These are phyloP conservation scores for Xylaria grammica DNA, from an alignment of 495 filamentous ascomycete genomes.

Conservation along the genomic window DNA sequence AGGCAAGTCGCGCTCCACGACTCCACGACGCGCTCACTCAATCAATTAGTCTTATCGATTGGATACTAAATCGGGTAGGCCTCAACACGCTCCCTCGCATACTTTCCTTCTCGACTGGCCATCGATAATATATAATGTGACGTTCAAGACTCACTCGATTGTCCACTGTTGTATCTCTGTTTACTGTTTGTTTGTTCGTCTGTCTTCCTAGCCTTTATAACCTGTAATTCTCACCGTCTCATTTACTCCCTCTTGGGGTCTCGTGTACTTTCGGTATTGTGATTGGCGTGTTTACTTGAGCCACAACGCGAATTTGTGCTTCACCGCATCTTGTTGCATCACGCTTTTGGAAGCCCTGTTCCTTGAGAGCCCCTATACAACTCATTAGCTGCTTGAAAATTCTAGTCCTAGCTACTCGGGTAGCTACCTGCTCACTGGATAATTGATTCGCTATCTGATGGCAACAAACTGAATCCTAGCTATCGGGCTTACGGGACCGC, in stretches of 20 bases:
- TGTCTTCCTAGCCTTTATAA: not conserved
- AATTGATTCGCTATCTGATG: conserved; percentile 14
- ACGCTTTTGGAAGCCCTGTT: conserved; percentile 5
- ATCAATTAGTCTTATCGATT: conserved; percentile 18
- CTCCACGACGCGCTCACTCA: conserved; percentile 14
- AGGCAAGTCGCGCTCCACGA: conserved; percentile 21
- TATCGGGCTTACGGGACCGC: not conserved
- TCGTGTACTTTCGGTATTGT: conserved; percentile 7
- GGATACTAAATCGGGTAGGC: not conserved
- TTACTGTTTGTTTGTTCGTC: not conserved
- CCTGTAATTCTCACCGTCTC: not conserved
- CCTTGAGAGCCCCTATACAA: not conserved
- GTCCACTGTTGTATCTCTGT: not conserved
- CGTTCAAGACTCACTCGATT: not conserved
- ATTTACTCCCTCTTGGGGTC: not conserved
- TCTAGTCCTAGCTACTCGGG: not conserved
- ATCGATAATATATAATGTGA: not conserved
- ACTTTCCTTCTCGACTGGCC: not conserved
- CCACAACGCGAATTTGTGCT: not conserved
- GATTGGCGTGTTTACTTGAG: conserved; percentile 26
- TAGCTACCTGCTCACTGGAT: not conserved
- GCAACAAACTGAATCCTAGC: conserved; percentile 10
- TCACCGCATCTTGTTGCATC: conserved; percentile 22
- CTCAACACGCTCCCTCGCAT: conserved; percentile 1
- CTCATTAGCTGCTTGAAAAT: not conserved